These are phyloP conservation scores for Penicillium verrucosum DNA, from an alignment of 2,329 filamentous ascomycete genomes.

Conservation along the genomic window DNA sequence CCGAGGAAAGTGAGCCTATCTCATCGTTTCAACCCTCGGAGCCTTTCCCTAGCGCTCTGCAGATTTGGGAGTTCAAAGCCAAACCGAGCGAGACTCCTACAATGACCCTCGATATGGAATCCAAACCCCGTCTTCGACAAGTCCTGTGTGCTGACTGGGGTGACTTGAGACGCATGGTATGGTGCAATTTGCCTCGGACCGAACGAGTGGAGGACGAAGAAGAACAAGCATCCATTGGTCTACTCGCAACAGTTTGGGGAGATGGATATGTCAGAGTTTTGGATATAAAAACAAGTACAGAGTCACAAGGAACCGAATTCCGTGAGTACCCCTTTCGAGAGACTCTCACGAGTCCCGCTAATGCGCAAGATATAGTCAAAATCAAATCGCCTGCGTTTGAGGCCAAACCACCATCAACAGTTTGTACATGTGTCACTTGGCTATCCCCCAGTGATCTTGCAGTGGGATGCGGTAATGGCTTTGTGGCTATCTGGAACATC, in stretches of 20 bases:
- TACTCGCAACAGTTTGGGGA: constrained; percentile 57
- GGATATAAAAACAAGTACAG: constrained; percentile 43
- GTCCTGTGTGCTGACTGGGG: constrained; percentile 59
- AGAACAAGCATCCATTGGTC: constrained; percentile 42
- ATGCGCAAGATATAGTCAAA: constrained; percentile 32
- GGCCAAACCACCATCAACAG: constrained; percentile 47
- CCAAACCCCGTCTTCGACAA: constrained; percentile 46
- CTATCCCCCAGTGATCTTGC: constrained; percentile 54
- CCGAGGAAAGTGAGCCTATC: constrained; percentile 34
- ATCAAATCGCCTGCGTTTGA: constrained; percentile 51
- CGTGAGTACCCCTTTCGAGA: constrained; percentile 22
- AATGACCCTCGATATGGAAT: constrained; percentile 43
- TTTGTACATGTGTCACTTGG: constrained; percentile 58
- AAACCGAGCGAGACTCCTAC: constrained; percentile 28
- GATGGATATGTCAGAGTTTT: constrained; percentile 57
- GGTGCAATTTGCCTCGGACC: constrained; percentile 51
- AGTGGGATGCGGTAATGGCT: constrained; percentile 56
- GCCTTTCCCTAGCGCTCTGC: constrained; percentile 51
- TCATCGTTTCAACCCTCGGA: constrained; percentile 52
- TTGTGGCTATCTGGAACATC: constrained; percentile 53
- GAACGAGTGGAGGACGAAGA: constrained; percentile 30
- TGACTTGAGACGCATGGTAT: constrained; percentile 53
- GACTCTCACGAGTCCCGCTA: background rate
- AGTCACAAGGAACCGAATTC: constrained; percentile 31
- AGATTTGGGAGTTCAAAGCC: constrained; percentile 57